phyloP scores from a whole-genome alignment of 306 rosid genomes.

The Ammopiptanthus mongolicus region DNA sequence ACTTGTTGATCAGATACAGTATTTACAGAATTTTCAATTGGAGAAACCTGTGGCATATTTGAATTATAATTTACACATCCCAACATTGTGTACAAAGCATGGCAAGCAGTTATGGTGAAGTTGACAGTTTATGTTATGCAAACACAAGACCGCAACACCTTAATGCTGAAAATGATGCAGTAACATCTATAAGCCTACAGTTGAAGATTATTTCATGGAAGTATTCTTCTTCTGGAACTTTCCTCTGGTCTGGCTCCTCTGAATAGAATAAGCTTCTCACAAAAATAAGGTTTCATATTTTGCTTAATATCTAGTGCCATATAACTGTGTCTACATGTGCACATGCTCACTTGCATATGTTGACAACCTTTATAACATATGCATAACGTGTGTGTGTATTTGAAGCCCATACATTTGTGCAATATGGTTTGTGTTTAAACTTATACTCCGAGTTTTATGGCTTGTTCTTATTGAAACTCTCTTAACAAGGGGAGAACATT shows the following conservation, averaged over 20 bases:
- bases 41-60: too few relatives aligned
- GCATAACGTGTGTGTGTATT: neutral
- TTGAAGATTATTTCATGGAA: slow-evolving; percentile 2
- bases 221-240: neutral
- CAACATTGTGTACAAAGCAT: too few relatives aligned
- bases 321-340: neutral
- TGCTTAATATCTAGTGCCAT: neutral
- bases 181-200: slow-evolving; percentile 19
- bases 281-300: neutral
- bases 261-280: neutral
- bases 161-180: slow-evolving; percentile 39
- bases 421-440: neutral
- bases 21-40: too few relatives aligned
- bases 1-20: too few relatives aligned
- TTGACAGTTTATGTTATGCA: slow-evolving; percentile 9
- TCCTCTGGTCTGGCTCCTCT: neutral
- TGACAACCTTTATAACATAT: neutral
- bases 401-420: neutral
- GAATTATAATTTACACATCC: too few relatives aligned
- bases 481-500: slow-evolving; percentile 13
- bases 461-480: slow-evolving; percentile 9
- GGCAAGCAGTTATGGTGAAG: slow-evolving; percentile 26
- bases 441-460: neutral
- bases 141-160: slow-evolving; percentile 22
- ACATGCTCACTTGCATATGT: neutral